Percentiles rank a stretch among this genome's conserved stretches.
Evolutionary conservation across 2,329 filamentous ascomycete genomes (phyloP).

Genomic region (Trichophyton schoenleinii): DNA sequence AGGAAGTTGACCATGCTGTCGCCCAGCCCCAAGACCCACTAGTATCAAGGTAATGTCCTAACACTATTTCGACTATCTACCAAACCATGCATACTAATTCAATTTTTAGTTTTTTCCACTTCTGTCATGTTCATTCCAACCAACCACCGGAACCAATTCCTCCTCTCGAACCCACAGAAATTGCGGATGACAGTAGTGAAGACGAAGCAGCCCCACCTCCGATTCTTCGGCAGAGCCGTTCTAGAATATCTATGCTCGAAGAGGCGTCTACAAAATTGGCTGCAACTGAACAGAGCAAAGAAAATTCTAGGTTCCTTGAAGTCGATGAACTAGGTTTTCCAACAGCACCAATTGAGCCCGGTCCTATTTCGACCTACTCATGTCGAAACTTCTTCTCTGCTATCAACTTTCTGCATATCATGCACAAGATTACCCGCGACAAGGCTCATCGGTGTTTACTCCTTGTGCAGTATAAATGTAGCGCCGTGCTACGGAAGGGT

Average conservation of each 20-base stretch:
- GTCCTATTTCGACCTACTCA: constrained; percentile 70
- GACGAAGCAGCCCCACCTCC: constrained; percentile 74
- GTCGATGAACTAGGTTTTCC: constrained; percentile 85
- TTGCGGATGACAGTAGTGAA: constrained; percentile 32
- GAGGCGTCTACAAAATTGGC: constrained; percentile 15
- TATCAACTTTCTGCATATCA: constrained; percentile 88
- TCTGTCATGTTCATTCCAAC: constrained; percentile 64
- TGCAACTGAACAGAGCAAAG: constrained; percentile 10
- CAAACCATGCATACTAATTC: constrained; percentile 12
- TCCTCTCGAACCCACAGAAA: constrained; percentile 24
- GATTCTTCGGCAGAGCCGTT: constrained; percentile 51
- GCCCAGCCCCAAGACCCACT: constrained; percentile 73
- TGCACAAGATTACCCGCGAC: constrained; percentile 94
- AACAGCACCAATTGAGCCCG: constrained; percentile 51
- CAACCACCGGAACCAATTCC: constrained; percentile 34
- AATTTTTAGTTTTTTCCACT: constrained; percentile 65
- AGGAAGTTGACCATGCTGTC: constrained; percentile 82
- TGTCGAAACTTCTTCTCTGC: constrained; percentile 90
- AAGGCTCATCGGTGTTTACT: constrained; percentile 91
- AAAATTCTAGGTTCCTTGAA: constrained; percentile 29
- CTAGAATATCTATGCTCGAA: constrained; percentile 22
- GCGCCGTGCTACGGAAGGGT: constrained; percentile 79
- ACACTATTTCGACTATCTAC: not conserved
- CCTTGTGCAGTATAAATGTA: constrained; percentile 90
- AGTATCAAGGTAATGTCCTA: constrained; percentile 55